Conservation (phyloP, 495 filamentous ascomycete genomes). For the Aspergillus cristatus region DNA sequence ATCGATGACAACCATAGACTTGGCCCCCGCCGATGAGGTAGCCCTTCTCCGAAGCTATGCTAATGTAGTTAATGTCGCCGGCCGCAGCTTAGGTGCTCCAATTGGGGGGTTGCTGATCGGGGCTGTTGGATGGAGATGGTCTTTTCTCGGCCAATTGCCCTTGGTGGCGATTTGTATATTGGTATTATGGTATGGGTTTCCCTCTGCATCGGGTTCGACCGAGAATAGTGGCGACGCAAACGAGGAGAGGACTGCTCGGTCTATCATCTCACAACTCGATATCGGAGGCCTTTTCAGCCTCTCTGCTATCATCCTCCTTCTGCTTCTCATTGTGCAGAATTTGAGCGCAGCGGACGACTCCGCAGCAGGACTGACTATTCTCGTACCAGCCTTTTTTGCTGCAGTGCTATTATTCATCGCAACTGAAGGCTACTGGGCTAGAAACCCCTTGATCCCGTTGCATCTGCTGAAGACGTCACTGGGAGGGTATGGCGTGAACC, state of each 20-base stretch:
- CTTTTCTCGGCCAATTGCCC: not conserved
- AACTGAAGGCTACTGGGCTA: constrained; percentile 17
- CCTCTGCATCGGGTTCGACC: too few relatives aligned
- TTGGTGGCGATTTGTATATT: too few relatives aligned
- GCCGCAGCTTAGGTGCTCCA: constrained; percentile 17
- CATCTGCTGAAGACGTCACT: constrained; percentile 13
- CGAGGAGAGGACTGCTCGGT: too few relatives aligned
- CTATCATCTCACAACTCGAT: too few relatives aligned
- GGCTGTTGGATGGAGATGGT: constrained; percentile 26
- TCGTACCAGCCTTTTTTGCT: constrained; percentile 1
- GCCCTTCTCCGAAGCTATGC: constrained; percentile 22
- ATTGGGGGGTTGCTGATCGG: constrained; percentile 19
- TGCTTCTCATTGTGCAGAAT: too few relatives aligned
- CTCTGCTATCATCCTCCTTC: too few relatives aligned
- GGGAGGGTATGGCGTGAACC: constrained; percentile 9
- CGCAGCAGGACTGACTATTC: not conserved
- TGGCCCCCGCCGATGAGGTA: constrained; percentile 13
- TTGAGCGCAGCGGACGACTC: too few relatives aligned
- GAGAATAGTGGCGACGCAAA: too few relatives aligned
- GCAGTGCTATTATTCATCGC: constrained; percentile 12
- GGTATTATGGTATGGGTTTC: too few relatives aligned
- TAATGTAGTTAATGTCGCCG: constrained; percentile 15
- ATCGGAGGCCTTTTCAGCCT: too few relatives aligned
- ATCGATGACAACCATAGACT: too few relatives aligned
- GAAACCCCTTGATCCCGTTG: constrained; percentile 21